These are phyloP conservation scores for Parascedosporium putredinis DNA, from an alignment of 2,329 filamentous ascomycete species.

Conservation along the genomic window DNA sequence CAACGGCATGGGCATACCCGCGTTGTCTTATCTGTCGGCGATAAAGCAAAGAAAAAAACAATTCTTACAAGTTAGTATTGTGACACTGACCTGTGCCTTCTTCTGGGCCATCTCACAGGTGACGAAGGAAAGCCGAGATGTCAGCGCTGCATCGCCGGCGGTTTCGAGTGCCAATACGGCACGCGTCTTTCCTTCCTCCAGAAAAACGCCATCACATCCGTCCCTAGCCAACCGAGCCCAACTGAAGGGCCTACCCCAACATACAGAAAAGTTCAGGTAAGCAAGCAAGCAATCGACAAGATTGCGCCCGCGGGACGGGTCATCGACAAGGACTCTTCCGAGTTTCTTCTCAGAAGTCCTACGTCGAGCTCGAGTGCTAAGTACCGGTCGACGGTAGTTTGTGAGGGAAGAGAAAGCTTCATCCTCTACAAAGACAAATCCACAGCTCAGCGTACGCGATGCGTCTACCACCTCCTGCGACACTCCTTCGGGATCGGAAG, in stretches of 20 bases:
- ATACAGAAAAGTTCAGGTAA: slow-evolving; percentile 1
- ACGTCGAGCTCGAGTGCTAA: not conserved
- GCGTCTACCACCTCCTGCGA: not conserved
- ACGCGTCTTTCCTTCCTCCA: slow-evolving; percentile 34
- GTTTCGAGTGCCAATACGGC: slow-evolving; percentile 37
- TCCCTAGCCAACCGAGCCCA: not conserved
- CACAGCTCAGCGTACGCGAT: not conserved
- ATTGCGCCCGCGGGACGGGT: no score
- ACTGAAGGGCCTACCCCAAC: not conserved
- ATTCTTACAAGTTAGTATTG: no score
- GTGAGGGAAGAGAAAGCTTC: not conserved
- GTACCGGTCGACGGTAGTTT: not conserved
- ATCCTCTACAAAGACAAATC: not conserved
- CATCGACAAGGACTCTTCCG: no score
- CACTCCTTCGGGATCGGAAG: not conserved
- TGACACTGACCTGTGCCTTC: no score
- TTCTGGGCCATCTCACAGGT: slow-evolving; percentile 20
- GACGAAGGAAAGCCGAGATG: slow-evolving; percentile 40
- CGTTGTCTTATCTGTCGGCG: no score
- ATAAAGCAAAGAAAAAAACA: no score
- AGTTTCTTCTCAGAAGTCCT: no score
- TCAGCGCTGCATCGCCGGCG: slow-evolving; percentile 33
- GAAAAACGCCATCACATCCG: slow-evolving; percentile 27
- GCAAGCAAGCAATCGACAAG: not conserved
- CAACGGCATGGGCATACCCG: not conserved